Evolutionary conservation across 2,329 filamentous ascomycete species (phyloP), one percentile per base, ranked within the genome.

Genomic region (Microdochium nivale): DNA sequence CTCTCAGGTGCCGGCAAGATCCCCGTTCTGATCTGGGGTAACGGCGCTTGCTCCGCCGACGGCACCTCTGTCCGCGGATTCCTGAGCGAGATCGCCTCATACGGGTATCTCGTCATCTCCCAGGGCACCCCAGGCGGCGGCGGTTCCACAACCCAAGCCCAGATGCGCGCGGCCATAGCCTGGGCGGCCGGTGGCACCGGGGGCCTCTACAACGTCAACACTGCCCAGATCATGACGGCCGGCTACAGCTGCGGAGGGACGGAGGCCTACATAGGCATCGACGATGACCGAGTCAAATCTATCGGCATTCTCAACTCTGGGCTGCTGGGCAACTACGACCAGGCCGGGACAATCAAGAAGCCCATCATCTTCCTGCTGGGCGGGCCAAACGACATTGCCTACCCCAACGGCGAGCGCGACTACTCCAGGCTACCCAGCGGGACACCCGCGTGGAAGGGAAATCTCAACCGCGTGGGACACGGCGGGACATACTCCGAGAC

Each of bases 241-340:
- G 64, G 64, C 2, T 57, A 56, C 50, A 62, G 59, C 56, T 65
- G 64, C 48, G 64, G 64, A 50, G 63, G 63, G n/a, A 51, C 60
- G 21, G 59, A 66, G 55, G 64, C 63, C 2, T 64, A 64, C 51
- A 56, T 47, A 30, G 47, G 51, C 49, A 54, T 35, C 51, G 51
- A 52, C 24, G 62, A 62, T 50, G 47, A 48, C 30, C 53, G 61
- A 25, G 60, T 62, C 16, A 44, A 49, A 1, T 46, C 51, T 7
- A 11, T 55, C 24, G 53, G 53, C 25, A 61, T 62, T 37, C 61
- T 62, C 55, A 64, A 60, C 53, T 58, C 54, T 8, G 62, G 62
- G 21, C 19, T 51, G 4, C 48, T 48, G 25, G 44, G 40, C 16
- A 57, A 53, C 44, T 44, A 54, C 47, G 51, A 51, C 19, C 54